phyloP scores from a whole-genome alignment of 176 grass and related monocot species.

The Zea luxurians region DNA sequence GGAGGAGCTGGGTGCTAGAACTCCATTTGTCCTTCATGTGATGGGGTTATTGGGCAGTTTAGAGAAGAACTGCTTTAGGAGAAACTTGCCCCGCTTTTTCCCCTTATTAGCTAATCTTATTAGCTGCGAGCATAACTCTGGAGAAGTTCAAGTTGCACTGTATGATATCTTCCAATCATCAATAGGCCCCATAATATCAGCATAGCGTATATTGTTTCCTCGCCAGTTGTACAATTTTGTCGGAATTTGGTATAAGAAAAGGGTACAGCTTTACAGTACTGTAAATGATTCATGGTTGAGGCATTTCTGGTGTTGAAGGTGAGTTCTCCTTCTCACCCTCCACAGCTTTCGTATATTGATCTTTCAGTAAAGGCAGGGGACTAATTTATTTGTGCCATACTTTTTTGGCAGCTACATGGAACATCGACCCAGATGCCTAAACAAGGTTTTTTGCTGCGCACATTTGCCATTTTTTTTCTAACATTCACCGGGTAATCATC shows the following conservation, averaged over 20 bases:
- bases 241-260: constrained; percentile 33
- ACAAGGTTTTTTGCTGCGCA: constrained; percentile 21
- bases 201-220: constrained; percentile 44
- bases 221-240: constrained; percentile 48
- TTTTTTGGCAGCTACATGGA: constrained; percentile 44
- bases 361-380: constrained; percentile 10
- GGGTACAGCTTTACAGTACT: constrained; percentile 39
- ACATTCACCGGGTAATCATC: constrained; percentile 33
- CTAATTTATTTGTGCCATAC: constrained; percentile 23
- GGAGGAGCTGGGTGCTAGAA: constrained; percentile 79
- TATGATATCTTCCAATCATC: constrained; percentile 79
- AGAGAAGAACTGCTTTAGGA: constrained; percentile 70
- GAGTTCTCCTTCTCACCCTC: constrained; percentile 31
- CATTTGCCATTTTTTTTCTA: constrained; percentile 47
- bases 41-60: constrained; percentile 65
- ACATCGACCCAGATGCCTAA: constrained; percentile 33
- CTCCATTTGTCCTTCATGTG: constrained; percentile 67
- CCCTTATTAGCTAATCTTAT: constrained; percentile 81
- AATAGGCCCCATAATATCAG: constrained; percentile 72
- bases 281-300: constrained; percentile 36
- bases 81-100: constrained; percentile 70
- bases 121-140: constrained; percentile 78
- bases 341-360: constrained; percentile 12
- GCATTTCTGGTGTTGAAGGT: constrained; percentile 42
- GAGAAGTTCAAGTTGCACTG: constrained; percentile 74